Evolutionary conservation across 2,329 filamentous ascomycete species (phyloP).

Genomic region (Aspergillus alliaceus): DNA sequence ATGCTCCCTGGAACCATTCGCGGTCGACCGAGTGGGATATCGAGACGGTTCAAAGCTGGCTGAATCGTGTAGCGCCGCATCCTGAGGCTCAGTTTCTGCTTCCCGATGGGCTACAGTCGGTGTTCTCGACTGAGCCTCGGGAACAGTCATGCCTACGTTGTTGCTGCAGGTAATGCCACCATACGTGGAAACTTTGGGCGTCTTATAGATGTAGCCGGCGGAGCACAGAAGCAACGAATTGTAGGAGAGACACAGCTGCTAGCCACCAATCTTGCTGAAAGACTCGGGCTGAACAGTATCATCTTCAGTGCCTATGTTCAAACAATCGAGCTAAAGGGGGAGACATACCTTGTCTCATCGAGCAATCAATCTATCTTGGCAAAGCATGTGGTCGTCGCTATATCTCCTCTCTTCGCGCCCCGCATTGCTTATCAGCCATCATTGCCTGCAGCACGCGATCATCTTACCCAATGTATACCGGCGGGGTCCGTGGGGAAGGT

Average conservation of each 20-base stretch:
- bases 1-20: neutral
- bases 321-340: neutral
- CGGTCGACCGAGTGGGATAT: neutral
- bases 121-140: slow-evolving; percentile 7
- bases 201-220: neutral
- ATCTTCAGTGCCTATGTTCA: neutral
- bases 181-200: slow-evolving; percentile 1
- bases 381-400: neutral
- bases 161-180: slow-evolving; percentile 1
- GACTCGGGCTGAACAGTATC: neutral
- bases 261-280: neutral
- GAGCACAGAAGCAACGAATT: slow-evolving; percentile 1
- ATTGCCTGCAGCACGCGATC: slow-evolving; percentile 6
- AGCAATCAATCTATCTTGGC: neutral
- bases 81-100: slow-evolving; percentile 6
- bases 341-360: neutral
- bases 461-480: slow-evolving; percentile 17
- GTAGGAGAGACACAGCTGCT: neutral
- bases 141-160: slow-evolving; percentile 4
- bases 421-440: slow-evolving; percentile 3
- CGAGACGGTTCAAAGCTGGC: neutral
- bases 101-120: neutral
- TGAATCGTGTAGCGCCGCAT: slow-evolving; percentile 9
- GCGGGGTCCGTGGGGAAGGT: slow-evolving; percentile 15
- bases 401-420: slow-evolving; percentile 1